Base-by-base conservation (phyloP, 1,284 basidiomycete species). In the Megacollybia platyphylla region DNA sequence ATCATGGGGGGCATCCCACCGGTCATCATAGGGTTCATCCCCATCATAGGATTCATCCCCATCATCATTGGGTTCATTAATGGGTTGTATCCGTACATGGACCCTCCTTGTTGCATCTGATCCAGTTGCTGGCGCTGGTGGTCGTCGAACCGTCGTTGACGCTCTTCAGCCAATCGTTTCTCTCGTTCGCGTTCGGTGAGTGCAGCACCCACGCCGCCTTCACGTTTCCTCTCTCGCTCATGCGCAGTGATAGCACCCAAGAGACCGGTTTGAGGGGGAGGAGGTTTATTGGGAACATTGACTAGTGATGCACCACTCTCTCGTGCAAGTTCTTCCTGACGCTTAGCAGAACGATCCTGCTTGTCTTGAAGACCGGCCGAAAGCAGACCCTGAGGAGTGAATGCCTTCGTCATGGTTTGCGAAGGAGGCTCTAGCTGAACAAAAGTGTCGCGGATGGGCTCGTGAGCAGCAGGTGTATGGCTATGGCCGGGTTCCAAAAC, bases 331-430 rank as follows among this genome's bases (percentile, higher is more conserved):
- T 93, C 87, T 59, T 99, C 93, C 55, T 96, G 90, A 42, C 84
- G 76, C 61, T 93, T 94, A 7, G 96, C 94, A 18, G 90, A 94
- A 36, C 92, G 79, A 56, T 96, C 92, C 54, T 92, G 81, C 60
- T 91, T 93, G 59, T 97, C 93, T 57, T 94, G 88, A 51, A 97
- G 72, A 28, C 93, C 94, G 36, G 91, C 90, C 47, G 91, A 92
- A 32, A 99, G 75, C 9, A 99, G 67, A 7, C 94, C 94, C 50
- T 96, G 91, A 2, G 93, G 90, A 0, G 87, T 85, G 58, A 96
- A 96, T 2, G 90, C 88, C 57, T 92, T 92, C 5, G 88, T 92
- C 69, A 92, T 80, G 17, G 77, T 77, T 36, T 80, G 75, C 8
- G 78, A 70, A 0, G 78, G 63, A 27, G 77, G 71, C 45, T 92